These are phyloP conservation scores for Mycosphaerella arachidis DNA, from an alignment of 2,329 filamentous ascomycete species.

Conservation along the genomic window DNA sequence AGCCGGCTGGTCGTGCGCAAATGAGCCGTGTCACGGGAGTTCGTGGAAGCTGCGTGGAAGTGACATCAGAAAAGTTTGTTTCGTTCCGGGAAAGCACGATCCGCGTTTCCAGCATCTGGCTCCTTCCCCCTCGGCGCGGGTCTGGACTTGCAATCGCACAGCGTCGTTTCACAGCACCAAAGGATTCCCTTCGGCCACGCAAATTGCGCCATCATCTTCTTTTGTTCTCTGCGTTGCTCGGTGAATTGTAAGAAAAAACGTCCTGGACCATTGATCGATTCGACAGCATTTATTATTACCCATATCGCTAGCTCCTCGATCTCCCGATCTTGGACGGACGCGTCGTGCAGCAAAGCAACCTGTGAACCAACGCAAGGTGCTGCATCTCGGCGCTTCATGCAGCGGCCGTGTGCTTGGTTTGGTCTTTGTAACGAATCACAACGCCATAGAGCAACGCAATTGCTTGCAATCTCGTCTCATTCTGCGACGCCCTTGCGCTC, in stretches of 20 bases:
- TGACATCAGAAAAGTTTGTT: neutral
- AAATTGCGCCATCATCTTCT: neutral
- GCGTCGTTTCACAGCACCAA: neutral
- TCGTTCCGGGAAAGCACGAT: neutral
- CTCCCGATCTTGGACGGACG: constrained; percentile 2
- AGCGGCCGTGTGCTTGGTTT: neutral
- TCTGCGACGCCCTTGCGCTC: constrained; percentile 3
- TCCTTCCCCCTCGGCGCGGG: no score
- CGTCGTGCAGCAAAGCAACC: constrained; percentile 1
- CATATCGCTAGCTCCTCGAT: neutral
- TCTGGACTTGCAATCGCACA: no score
- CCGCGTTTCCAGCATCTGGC: no score
- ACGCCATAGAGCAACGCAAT: neutral
- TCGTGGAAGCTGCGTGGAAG: neutral
- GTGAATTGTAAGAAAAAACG: no score
- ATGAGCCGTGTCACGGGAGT: neutral
- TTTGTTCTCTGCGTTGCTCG: neutral
- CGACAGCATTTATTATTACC: neutral
- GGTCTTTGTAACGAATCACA: neutral
- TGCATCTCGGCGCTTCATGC: neutral
- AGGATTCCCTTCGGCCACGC: neutral
- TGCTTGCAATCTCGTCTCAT: neutral
- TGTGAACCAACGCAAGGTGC: neutral
- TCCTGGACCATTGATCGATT: no score
- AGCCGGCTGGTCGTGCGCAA: neutral